Evolutionary conservation across 441 rosid genomes (phyloP).

Genomic region (Brassica balearica): DNA sequence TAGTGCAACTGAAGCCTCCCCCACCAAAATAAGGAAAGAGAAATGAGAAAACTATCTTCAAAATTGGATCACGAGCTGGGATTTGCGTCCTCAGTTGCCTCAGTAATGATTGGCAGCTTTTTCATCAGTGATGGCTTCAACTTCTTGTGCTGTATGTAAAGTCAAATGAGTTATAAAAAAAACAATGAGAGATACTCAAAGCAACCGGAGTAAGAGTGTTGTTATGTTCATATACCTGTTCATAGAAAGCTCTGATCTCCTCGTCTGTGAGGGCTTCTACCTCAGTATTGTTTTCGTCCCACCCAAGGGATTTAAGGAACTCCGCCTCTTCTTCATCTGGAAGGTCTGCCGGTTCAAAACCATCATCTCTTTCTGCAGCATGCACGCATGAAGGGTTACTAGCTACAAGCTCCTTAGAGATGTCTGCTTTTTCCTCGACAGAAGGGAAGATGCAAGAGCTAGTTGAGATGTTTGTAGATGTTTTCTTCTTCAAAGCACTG

Average conservation of each 20-base stretch:
- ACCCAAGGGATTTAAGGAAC: slow-evolving; percentile 91
- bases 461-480: slow-evolving; percentile 50
- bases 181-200: not conserved
- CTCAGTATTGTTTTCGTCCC: slow-evolving; percentile 74
- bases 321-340: slow-evolving; percentile 74
- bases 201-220: slow-evolving; percentile 1
- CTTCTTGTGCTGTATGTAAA: slow-evolving; percentile 51
- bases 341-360: slow-evolving; percentile 36
- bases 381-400: slow-evolving; percentile 49
- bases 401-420: slow-evolving; percentile 47
- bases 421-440: slow-evolving; percentile 41
- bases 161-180: slow-evolving; percentile 9
- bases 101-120: slow-evolving; percentile 55
- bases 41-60: slow-evolving; percentile 52
- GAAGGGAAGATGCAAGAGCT: slow-evolving; percentile 39
- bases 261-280: slow-evolving; percentile 85
- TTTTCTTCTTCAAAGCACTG: slow-evolving; percentile 71
- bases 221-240: slow-evolving; percentile 55
- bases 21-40: slow-evolving; percentile 34
- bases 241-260: slow-evolving; percentile 75
- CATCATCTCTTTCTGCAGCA: slow-evolving; percentile 51
- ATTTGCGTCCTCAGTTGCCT: slow-evolving; percentile 49
- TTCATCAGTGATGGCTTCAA: slow-evolving; percentile 53
- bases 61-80: slow-evolving; percentile 45
- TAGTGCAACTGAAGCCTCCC: slow-evolving; percentile 24